Evolutionary conservation across 106 monocot species (phyloP).

Genomic region (Acorus calamus): DNA sequence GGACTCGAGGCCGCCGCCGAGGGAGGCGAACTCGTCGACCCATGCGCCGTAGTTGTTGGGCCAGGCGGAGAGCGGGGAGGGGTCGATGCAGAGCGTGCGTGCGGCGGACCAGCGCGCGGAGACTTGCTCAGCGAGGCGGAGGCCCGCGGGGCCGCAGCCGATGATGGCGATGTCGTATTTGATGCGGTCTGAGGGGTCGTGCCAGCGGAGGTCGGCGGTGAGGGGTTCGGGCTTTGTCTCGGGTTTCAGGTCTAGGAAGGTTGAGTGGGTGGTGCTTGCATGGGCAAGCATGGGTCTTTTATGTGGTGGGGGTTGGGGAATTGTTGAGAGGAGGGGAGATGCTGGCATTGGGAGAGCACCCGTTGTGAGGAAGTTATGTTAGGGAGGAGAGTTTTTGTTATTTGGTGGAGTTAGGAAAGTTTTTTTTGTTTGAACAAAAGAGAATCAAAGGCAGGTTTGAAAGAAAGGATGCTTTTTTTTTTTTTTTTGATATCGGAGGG

Average conservation of each 20-base stretch:
- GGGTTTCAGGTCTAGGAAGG: constrained; percentile 18
- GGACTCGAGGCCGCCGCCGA: constrained; percentile 7
- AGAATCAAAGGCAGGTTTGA: no score
- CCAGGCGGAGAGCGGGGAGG: constrained; percentile 18
- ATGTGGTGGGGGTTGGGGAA: no score
- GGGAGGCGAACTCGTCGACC: constrained; percentile 21
- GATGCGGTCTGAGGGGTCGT: constrained; percentile 9
- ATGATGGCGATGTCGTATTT: constrained; percentile 23
- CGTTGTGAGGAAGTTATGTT: no score
- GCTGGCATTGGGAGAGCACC: no score
- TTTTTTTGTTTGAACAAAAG: no score
- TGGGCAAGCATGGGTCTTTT: no score
- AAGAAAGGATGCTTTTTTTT: no score
- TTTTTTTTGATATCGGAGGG: no score
- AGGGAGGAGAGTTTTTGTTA: no score
- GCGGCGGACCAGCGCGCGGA: constrained; percentile 5
- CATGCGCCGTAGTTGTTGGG: constrained; percentile 30
- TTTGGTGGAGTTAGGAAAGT: no score
- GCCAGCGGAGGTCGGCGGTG: constrained; percentile 12
- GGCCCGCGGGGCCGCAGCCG: constrained; percentile 24
- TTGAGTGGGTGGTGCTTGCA: neutral
- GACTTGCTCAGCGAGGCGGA: constrained; percentile 20
- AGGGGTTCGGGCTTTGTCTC: constrained; percentile 20
- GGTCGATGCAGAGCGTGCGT: constrained; percentile 23
- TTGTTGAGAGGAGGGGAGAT: no score